Base-by-base conservation (phyloP, 352 stramenopile genomes). In the Globisporangium spiculum region DNA sequence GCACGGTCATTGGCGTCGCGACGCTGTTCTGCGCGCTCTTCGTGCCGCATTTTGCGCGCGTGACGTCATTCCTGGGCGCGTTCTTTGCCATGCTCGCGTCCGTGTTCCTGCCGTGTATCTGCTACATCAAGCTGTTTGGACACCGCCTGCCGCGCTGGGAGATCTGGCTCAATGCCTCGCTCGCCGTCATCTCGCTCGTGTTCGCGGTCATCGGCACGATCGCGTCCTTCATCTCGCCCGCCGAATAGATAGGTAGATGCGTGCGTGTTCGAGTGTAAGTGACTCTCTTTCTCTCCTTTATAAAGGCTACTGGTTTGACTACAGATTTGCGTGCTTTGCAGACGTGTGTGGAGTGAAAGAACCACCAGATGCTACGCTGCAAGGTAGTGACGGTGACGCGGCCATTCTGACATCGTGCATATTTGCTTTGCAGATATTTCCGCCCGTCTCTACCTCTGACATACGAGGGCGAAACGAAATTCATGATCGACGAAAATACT, bases 61-160 rank as follows among this genome's bases (percentile, higher is more conserved):
- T 96, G 48, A 94, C 85, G 62, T 92, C 84, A 22, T 95, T 96
- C 66, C 70, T 96, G 20, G 89, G 89, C 18, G 83, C 89, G 24
- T 94, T 96, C 67, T 96, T 93, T 65, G 84, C 87, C 54, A 93
- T 93, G 83, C 74, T 94, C 26, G 86, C 89, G 32, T 91, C 81
- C 5, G 76, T 94, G n/a, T 91, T 92, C 69, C 80, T 96, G 55
- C 89, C 89, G 52, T 94, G 86, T 67, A 66, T 92, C 5, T 94
- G 84, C 75, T 96, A 94, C 80, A 69, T 95, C 67, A 92, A 93
- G 71, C 79, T 96, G n/a, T 96, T 93, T 68, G 72, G 66, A 30
- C 67, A 79, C 52, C 65, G 68, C 41, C 67, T 93, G 22, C 78
- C 78, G 30, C 72, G 71, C 41, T 73, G 73, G 53, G 81, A 92